Base-by-base conservation (phyloP, 495 filamentous ascomycete species). In the Acidomyces sp. region DNA sequence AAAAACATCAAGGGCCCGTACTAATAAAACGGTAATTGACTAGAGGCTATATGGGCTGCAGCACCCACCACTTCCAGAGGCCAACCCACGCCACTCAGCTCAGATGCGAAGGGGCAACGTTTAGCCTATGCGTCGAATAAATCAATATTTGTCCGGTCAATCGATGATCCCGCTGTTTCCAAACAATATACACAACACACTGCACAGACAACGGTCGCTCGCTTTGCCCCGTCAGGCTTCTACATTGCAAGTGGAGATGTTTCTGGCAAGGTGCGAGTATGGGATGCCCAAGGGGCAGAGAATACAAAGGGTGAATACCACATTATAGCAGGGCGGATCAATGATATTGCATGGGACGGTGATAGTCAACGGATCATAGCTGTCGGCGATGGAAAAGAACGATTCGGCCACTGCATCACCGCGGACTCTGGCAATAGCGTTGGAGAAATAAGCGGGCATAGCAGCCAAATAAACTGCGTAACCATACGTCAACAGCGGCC, bases 321-420 rank as follows among this genome's bases (percentile, higher is more conserved):
- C 46, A 94, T 95, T 58, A 85, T 96, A 49, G 87, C 84, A 37
- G 92, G 90, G 23, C 78, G 83, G 33, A 93, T 97, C 59, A 90
- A 90, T 57, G 90, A 96, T 56, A 67, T 97, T 34, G 85, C 88
- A 9, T 97, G 90, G 87, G 90, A 96, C 58, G 92, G 88, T 33
- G 90, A 97, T 59, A 87, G 81, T 35, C 86, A 94, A 64, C 80
- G 90, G 18, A 82, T 97, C 37, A 93, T 95, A 46, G 92, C 88
- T 7, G 92, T 96, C 15, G 90, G 90, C 17, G 79, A 95, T 43
- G 90, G 90, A 12, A 87, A 88, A 56, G 85, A 96, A 60, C 74
- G 83, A 37, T 93, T 80, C 60, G 92, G 90, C 12, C 86, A 88
- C 55, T 93, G 82, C 64, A 85, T 96, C 54, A 93, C 85, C 5